Evolutionary conservation across 75 land plant species (phyloP).

Genomic region (Isoetes taiwanensis): DNA sequence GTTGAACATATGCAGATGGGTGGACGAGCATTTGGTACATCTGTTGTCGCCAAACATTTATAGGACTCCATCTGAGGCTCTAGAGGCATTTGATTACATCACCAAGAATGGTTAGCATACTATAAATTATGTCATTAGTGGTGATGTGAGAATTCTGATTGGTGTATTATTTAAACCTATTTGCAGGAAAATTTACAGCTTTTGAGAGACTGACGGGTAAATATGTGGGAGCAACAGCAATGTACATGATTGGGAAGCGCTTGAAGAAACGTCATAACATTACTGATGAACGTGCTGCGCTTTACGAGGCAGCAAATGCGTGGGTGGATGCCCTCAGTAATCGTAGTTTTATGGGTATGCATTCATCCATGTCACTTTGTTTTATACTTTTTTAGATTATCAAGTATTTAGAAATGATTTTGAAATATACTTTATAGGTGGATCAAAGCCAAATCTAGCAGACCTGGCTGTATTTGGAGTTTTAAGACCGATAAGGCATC

Average conservation of each 20-base stretch:
- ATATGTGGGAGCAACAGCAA: conserved; percentile 88
- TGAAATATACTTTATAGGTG: conserved; percentile 36
- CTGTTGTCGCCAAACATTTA: conserved; percentile 94
- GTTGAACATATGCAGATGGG: conserved; percentile 53
- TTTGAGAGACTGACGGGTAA: conserved; percentile 70
- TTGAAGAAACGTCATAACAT: conserved; percentile 84
- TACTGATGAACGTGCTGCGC: conserved; percentile 76
- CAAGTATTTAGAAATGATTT: background rate
- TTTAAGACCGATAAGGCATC: conserved; percentile 69
- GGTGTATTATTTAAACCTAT: background rate
- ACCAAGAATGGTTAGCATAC: conserved; percentile 60
- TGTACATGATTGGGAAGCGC: conserved; percentile 90
- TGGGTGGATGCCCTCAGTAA: conserved; percentile 83
- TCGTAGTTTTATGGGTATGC: conserved; percentile 67
- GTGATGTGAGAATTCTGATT: too few species aligned
- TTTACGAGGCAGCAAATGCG: conserved; percentile 82
- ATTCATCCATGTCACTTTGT: background rate
- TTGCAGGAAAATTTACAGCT: conserved; percentile 77
- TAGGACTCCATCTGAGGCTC: conserved; percentile 63
- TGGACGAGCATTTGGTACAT: conserved; percentile 92
- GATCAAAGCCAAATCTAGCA: conserved; percentile 76
- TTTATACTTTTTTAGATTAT: background rate
- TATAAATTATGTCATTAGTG: too few species aligned
- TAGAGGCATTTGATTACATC: conserved; percentile 91
- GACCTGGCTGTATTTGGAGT: conserved; percentile 96